Evolutionary conservation across 257 asterid species (phyloP).

Genomic region (Lycium ferocissimum): DNA sequence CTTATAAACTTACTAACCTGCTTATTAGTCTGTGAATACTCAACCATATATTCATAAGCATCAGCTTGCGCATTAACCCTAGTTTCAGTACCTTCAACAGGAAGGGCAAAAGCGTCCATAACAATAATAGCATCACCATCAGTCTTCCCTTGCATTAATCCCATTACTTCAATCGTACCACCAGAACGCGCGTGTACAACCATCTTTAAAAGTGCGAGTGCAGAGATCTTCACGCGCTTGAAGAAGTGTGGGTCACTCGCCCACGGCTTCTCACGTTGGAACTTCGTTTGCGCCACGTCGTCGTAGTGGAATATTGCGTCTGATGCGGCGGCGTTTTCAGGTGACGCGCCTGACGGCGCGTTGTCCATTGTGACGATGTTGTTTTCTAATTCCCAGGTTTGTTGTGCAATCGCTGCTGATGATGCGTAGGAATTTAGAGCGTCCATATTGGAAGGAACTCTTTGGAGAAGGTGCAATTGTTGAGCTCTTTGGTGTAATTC

Average conservation of each 20-base stretch:
- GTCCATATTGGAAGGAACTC: constrained; percentile 2
- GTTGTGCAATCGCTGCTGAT: constrained; percentile 69
- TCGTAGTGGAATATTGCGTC: constrained; percentile 93
- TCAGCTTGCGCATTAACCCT: constrained; percentile 99
- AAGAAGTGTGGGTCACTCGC: constrained; percentile 87
- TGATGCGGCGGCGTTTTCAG: constrained; percentile 58
- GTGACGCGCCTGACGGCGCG: constrained; percentile 41
- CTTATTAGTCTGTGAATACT: constrained; percentile 83
- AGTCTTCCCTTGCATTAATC: constrained; percentile 97
- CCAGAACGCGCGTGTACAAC: constrained; percentile 99
- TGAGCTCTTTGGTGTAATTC: background rate
- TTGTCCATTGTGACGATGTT: constrained; percentile 46
- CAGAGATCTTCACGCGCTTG: constrained; percentile 96
- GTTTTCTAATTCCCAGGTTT: constrained; percentile 89
- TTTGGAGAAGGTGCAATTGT: background rate
- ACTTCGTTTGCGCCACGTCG: constrained; percentile 73
- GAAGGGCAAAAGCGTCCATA: constrained; percentile 99
- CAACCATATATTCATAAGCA: constrained; percentile 98
- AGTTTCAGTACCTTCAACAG: constrained; percentile 99
- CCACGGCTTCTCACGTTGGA: constrained; percentile 95
- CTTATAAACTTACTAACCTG: constrained; percentile 73
- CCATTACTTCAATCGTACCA: constrained; percentile 97
- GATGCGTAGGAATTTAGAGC: constrained; percentile 56
- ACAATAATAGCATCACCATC: constrained; percentile 95
- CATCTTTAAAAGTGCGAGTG: constrained; percentile 97